Evolutionary conservation across 2,329 filamentous ascomycete genomes (phyloP).

Genomic region (Lomentospora prolificans): DNA sequence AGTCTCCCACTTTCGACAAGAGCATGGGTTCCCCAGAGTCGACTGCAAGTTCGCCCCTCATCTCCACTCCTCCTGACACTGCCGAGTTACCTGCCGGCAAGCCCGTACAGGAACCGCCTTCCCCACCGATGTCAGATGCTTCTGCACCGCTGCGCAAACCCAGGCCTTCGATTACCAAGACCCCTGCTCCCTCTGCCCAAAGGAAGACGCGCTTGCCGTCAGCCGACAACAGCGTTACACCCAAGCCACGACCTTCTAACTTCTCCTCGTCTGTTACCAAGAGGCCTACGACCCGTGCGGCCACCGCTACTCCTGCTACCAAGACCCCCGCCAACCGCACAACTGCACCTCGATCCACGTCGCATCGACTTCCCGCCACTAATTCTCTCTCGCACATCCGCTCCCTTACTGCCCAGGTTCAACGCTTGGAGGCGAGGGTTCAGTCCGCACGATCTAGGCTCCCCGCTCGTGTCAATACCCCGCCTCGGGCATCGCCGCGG

Average conservation of each 20-base stretch:
- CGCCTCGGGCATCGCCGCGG: constrained; percentile 72
- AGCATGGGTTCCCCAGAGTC: constrained; percentile 69
- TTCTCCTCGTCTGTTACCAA: constrained; percentile 28
- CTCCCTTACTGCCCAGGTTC: constrained; percentile 91
- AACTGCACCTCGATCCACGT: constrained; percentile 46
- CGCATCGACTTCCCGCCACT: constrained; percentile 43
- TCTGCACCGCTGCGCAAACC: constrained; percentile 51
- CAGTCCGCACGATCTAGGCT: constrained; percentile 87
- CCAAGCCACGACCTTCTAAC: constrained; percentile 44
- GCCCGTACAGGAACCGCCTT: constrained; percentile 73
- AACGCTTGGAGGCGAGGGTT: constrained; percentile 86
- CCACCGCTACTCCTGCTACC: constrained; percentile 38
- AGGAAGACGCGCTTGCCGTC: constrained; percentile 46
- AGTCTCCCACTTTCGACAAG: constrained; percentile 64
- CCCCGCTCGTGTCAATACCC: constrained; percentile 68
- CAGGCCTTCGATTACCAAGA: constrained; percentile 29
- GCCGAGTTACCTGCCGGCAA: constrained; percentile 47
- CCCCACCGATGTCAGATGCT: constrained; percentile 84
- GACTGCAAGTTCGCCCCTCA: constrained; percentile 84
- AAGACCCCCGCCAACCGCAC: constrained; percentile 36
- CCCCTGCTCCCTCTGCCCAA: constrained; percentile 24
- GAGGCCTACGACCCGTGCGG: constrained; percentile 30
- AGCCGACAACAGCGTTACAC: constrained; percentile 42
- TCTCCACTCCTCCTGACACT: constrained; percentile 70
- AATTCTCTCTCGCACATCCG: constrained; percentile 86